These are phyloP conservation scores for Saccharomycopsis phalli DNA, from an alignment of 1,139 yeast genomes.

Conservation along the genomic window DNA sequence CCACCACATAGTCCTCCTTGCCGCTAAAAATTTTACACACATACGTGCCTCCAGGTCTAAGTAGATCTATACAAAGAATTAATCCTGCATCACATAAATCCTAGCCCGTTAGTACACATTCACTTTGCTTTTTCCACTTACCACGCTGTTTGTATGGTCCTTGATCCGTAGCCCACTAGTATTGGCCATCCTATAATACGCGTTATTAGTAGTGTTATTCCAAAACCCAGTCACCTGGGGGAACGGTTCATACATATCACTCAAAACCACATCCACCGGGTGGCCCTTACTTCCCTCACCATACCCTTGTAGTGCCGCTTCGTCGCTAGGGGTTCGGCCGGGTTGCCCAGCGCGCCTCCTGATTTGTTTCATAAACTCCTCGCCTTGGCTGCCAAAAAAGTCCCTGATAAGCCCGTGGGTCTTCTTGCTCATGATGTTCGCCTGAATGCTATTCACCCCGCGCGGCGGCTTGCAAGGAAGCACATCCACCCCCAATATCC, in stretches of 20 bases:
- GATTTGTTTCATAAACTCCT: conserved; percentile 28
- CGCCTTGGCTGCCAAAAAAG: conserved; percentile 45
- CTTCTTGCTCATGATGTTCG: conserved; percentile 62
- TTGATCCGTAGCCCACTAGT: conserved; percentile 54
- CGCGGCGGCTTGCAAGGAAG: conserved; percentile 68
- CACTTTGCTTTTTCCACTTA: conserved; percentile 26
- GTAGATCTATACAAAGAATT: conserved; percentile 57
- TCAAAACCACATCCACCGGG: conserved; percentile 62
- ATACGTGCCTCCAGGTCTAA: conserved; percentile 62
- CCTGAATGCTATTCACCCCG: conserved; percentile 79
- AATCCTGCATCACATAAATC: conserved; percentile 91
- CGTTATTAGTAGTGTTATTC: conserved; percentile 69
- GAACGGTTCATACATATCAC: conserved; percentile 82
- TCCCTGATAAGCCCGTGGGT: conserved; percentile 55
- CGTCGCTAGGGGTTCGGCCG: conserved; percentile 20
- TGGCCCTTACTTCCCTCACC: conserved; percentile 18
- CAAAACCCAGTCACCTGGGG: conserved; percentile 56
- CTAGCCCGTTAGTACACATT: conserved; percentile 24
- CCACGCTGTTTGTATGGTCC: conserved; percentile 55
- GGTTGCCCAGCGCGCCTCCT: conserved; percentile 8
- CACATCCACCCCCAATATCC: conserved; percentile 77
- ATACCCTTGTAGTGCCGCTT: conserved; percentile 16
- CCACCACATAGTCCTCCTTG: conserved; percentile 53
- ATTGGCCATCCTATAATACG: conserved; percentile 69
- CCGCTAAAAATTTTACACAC: conserved; percentile 71